A percentile compares a stretch with the other conserved stretches of the same genome.
Evolutionary conservation across 306 rosid genomes (phyloP).

Genomic region (Trifolium fragiferum): DNA sequence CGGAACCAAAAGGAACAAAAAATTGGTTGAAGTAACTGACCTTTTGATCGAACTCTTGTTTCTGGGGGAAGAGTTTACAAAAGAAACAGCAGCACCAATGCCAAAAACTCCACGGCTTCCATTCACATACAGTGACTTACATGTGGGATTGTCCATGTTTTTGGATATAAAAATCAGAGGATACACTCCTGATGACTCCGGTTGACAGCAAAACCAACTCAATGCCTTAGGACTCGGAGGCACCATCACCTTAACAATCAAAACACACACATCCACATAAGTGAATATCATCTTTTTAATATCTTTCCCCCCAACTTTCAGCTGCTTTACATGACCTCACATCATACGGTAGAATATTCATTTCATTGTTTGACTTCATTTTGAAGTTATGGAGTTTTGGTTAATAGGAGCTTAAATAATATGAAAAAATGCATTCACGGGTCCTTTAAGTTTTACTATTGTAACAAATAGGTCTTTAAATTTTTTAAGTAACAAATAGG

Average conservation of each 20-base stretch:
- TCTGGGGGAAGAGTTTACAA: slow-evolving; percentile 45
- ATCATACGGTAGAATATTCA: slow-evolving; percentile 6
- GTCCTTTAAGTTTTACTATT: too few species aligned
- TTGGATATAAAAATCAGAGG: slow-evolving; percentile 80
- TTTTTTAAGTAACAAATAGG: too few species aligned
- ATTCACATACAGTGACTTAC: slow-evolving; percentile 64
- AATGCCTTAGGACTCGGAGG: slow-evolving; percentile 88
- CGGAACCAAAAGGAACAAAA: slow-evolving; percentile 4
- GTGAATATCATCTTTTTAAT: neutral
- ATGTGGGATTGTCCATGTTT: slow-evolving; percentile 53
- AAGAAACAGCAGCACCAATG: slow-evolving; percentile 78
- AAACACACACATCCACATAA: slow-evolving; percentile 35
- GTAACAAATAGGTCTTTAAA: too few species aligned
- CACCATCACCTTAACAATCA: slow-evolving; percentile 68
- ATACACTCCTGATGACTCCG: slow-evolving; percentile 62
- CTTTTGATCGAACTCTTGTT: slow-evolving; percentile 55
- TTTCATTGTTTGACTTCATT: slow-evolving; percentile 15
- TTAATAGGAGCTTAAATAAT: neutral
- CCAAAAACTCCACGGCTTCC: slow-evolving; percentile 78
- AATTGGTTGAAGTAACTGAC: slow-evolving; percentile 37
- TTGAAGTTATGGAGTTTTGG: neutral
- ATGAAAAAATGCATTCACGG: too few species aligned
- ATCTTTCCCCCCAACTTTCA: neutral
- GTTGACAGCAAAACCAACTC: slow-evolving; percentile 82
- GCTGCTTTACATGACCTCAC: slow-evolving; percentile 9